Evolutionary conservation across 257 asterid genomes (phyloP).

Genomic region (Solanum phureja): DNA sequence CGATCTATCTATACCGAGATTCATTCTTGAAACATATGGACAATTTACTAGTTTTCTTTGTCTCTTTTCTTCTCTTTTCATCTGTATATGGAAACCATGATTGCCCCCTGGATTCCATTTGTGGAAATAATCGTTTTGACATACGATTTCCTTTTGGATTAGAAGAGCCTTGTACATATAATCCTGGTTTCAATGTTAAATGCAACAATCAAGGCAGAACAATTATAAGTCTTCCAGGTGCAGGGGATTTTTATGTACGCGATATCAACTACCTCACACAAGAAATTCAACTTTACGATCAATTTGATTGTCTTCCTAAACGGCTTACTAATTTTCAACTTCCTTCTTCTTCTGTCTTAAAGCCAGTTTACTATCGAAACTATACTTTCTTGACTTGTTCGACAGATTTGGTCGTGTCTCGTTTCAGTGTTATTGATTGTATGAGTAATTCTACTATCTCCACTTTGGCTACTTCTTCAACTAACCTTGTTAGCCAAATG

Average conservation of each 20-base stretch:
- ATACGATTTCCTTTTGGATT: constrained; percentile 8
- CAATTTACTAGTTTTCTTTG: neutral
- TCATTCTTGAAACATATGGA: neutral
- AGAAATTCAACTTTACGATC: constrained; percentile 16
- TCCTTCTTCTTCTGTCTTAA: neutral
- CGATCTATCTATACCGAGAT: neutral
- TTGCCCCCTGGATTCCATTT: constrained; percentile 12
- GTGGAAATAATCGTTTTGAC: neutral
- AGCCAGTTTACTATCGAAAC: neutral
- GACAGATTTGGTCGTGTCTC: neutral
- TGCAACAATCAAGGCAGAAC: neutral
- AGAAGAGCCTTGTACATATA: neutral
- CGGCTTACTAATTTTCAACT: neutral
- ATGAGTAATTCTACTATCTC: constrained; percentile 12
- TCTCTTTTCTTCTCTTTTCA: neutral
- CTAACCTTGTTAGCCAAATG: constrained; percentile 18
- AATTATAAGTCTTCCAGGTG: neutral
- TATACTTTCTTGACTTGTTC: constrained; percentile 14
- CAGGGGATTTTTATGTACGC: constrained; percentile 3
- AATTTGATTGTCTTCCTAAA: constrained; percentile 15
- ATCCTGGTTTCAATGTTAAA: neutral
- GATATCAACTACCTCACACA: constrained; percentile 1
- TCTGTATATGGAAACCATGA: constrained; percentile 18
- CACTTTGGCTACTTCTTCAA: constrained; percentile 36
- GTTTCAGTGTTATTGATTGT: neutral